phyloP scores from a whole-genome alignment of 306 rosid genomes.

The Senna tora region DNA sequence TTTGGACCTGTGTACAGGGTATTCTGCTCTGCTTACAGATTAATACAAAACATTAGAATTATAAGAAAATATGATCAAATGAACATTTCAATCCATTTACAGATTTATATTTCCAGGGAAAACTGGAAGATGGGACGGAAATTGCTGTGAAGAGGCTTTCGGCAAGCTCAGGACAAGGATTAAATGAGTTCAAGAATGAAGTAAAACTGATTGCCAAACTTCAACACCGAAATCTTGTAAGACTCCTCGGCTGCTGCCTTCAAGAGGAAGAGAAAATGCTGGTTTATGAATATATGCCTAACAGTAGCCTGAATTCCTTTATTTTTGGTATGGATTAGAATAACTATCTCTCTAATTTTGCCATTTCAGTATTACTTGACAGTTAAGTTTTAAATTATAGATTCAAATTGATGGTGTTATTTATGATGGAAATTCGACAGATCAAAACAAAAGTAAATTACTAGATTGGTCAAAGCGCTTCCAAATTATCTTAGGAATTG shows the following conservation, averaged over 20 bases:
- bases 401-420: background rate
- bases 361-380: background rate
- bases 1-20: constrained; percentile 67
- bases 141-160: constrained; percentile 69
- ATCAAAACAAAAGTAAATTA: constrained; percentile 39
- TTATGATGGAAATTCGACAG: constrained; percentile 34
- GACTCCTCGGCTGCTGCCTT: constrained; percentile 60
- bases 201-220: constrained; percentile 58
- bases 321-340: constrained; percentile 46
- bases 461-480: constrained; percentile 61
- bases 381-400: background rate
- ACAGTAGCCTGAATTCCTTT: constrained; percentile 51
- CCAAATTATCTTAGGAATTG: constrained; percentile 56
- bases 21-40: constrained; percentile 18
- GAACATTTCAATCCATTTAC: background rate
- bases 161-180: constrained; percentile 51
- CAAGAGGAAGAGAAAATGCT: constrained; percentile 51
- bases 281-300: constrained; percentile 54
- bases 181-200: constrained; percentile 54
- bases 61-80: background rate
- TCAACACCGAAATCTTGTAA: constrained; percentile 65
- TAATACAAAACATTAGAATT: constrained; percentile 15
- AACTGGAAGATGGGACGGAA: constrained; percentile 46
- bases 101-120: constrained; percentile 45
- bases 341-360: background rate